These are phyloP conservation scores for Hypoxylon sp. DNA, from an alignment of 2,329 filamentous ascomycete species.

Conservation along the genomic window DNA sequence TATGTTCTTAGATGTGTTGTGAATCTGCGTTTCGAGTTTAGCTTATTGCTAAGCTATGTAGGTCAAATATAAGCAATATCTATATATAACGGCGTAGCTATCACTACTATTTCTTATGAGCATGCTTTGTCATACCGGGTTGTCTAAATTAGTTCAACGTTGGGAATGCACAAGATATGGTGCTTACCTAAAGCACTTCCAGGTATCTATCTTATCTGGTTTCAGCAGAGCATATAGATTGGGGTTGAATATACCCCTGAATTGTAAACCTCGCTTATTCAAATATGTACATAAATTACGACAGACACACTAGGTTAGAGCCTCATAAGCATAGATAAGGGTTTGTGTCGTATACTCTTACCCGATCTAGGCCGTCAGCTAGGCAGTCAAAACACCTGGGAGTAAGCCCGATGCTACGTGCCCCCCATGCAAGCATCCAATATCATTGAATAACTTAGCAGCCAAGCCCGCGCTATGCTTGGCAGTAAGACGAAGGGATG, in stretches of 20 bases:
- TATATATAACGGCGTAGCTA: neutral
- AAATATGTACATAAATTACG: neutral
- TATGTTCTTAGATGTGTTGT: neutral
- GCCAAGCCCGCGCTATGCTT: conserved; percentile 10
- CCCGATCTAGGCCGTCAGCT: neutral
- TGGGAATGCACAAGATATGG: neutral
- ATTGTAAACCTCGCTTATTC: neutral
- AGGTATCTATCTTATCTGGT: neutral
- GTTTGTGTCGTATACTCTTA: neutral
- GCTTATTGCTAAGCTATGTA: neutral
- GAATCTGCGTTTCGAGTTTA: neutral
- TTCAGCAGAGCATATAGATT: neutral
- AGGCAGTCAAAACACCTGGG: neutral
- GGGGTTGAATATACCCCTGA: neutral
- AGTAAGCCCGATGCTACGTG: neutral
- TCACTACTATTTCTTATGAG: neutral
- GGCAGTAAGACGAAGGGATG: conserved; percentile 14
- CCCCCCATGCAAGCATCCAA: neutral
- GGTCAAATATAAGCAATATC: neutral
- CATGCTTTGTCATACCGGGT: neutral
- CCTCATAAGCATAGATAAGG: neutral
- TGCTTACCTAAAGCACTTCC: neutral
- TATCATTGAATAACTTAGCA: neutral
- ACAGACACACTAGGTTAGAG: neutral
- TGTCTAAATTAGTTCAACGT: neutral